Evolutionary conservation across 306 rosid genomes (phyloP), one percentile per base, ranked within the genome.

Genomic region (Sicyos baderoa): DNA sequence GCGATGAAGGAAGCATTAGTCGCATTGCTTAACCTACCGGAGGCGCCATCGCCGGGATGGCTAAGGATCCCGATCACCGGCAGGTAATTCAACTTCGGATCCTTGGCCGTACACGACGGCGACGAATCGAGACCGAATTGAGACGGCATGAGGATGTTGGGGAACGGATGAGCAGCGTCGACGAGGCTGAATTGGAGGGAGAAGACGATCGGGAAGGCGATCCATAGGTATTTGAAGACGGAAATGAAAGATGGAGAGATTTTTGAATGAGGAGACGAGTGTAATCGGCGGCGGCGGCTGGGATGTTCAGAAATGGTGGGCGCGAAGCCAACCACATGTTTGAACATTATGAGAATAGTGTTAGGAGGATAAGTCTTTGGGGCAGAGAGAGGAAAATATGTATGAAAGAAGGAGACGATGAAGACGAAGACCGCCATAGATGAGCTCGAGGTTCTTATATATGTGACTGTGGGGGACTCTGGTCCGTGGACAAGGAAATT

Each of bases 11-110:
- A 88, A 22, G 78, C 84, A 12, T 44, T 70, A 14, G 96, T 71
- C 56, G 82, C 91, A 72, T 87, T 91, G 60, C 71, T 82, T 67
- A 86, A 82, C 14, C 91, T 79, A 1, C 91, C 96, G 11, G 96
- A 82, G 44, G 89, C 87, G 1, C 97, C 87, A 52, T 91, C 96
- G 11, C 97, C 96, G 40, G 97, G 97, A 22, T 91, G 97, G 74
- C 77, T 82, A 1, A 91, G 72, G 29, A 91, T 91, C 7, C 97
- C 97, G 82, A 91, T 91, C 58, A 91, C 86, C 3, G 97, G 95
- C 0, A 70, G 79, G 82, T 89, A 78, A 70, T 89, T 82, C 74
- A 89, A 78, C 77, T 22, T 68, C 7, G 84, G 83, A 32, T 81
- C 45, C 0, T 80, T 86, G 13, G 73, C 54, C 11, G 86, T 42